phyloP scores from a whole-genome alignment of 2,329 filamentous ascomycete genomes.

The Colletotrichum sp. region DNA sequence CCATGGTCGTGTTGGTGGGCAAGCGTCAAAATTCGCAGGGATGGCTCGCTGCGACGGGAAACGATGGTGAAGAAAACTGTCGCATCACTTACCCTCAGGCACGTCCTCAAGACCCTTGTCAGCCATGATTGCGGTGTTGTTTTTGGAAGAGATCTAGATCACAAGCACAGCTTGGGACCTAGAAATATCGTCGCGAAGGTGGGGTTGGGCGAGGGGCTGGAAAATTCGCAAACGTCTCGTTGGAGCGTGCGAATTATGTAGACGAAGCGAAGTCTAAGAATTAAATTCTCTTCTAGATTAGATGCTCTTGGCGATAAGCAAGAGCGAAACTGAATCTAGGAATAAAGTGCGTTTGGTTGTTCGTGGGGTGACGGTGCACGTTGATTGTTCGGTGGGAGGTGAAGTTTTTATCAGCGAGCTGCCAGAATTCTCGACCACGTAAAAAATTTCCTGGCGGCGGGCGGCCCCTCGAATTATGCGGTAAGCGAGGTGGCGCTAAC shows the following conservation, averaged over 20 bases:
- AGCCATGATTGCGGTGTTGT: constrained; percentile 91
- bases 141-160: constrained; percentile 66
- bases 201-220: constrained; percentile 35
- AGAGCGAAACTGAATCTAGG: constrained; percentile 48
- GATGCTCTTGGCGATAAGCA: constrained; percentile 48
- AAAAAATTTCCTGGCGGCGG: constrained; percentile 39
- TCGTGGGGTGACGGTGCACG: constrained; percentile 31
- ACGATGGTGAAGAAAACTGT: background rate
- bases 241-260: constrained; percentile 24
- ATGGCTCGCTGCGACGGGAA: background rate
- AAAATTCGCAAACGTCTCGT: constrained; percentile 38
- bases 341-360: constrained; percentile 30
- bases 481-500: constrained; percentile 22
- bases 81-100: constrained; percentile 68
- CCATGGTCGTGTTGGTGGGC: background rate
- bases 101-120: constrained; percentile 98
- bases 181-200: constrained; percentile 39
- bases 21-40: background rate
- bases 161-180: constrained; percentile 83
- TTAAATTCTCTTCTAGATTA: constrained; percentile 45
- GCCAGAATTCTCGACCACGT: constrained; percentile 25
- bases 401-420: constrained; percentile 23
- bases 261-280: constrained; percentile 33
- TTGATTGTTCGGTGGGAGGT: constrained; percentile 27
- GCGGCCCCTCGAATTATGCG: constrained; percentile 22